These are phyloP conservation scores for Vaccinium corymbosum DNA, from an alignment of 148 eudicot genomes.

Conservation along the genomic window DNA sequence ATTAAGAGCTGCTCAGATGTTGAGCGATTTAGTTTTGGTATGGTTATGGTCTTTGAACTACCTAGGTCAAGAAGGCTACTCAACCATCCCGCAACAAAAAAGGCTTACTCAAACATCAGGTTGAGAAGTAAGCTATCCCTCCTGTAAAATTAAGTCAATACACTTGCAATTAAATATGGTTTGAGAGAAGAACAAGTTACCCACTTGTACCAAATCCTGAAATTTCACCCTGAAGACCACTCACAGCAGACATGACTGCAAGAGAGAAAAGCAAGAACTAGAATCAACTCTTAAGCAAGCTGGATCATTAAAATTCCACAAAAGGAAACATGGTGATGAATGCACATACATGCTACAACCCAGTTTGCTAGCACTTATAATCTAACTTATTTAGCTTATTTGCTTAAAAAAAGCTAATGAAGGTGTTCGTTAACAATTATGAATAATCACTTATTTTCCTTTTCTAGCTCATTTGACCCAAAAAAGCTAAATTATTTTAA, in stretches of 20 bases:
- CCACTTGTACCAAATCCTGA: conserved; percentile 83
- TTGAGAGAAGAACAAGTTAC: conserved; percentile 28
- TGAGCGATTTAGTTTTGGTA: not conserved
- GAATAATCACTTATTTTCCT: too few species aligned
- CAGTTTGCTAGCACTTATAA: too few species aligned
- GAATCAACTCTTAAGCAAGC: not conserved
- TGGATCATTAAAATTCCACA: not conserved
- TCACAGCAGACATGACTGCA: conserved; percentile 98
- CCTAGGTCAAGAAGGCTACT: not conserved
- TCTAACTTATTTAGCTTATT: too few species aligned
- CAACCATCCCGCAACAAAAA: not conserved
- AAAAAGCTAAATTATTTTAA: too few species aligned
- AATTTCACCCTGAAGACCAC: conserved; percentile 82
- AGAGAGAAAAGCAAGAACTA: conserved; percentile 15
- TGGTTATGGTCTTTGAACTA: not conserved
- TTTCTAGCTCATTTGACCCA: too few species aligned
- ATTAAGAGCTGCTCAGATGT: not conserved
- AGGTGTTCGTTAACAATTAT: too few species aligned
- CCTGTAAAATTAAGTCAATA: not conserved
- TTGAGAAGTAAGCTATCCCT: not conserved
- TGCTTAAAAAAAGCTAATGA: too few species aligned
- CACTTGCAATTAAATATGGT: not conserved
- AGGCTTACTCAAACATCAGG: not conserved
- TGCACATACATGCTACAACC: not conserved
- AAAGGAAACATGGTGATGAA: not conserved